Evolutionary conservation across 2,329 filamentous ascomycete genomes (phyloP).

Genomic region (Nothopassalora personata): DNA sequence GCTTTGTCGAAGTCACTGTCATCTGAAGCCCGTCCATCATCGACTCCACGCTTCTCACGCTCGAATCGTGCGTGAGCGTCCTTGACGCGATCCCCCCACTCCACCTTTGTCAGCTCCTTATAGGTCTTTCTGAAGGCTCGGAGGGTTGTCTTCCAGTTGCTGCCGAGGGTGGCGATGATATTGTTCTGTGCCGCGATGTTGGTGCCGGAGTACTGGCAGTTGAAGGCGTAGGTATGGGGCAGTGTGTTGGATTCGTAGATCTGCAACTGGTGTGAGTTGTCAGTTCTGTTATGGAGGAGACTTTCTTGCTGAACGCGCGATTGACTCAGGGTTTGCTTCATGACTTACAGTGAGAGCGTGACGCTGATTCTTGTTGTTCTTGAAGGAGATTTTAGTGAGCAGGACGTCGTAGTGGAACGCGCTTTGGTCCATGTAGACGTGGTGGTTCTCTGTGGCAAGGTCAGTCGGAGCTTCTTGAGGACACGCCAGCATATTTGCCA

Average conservation of each 20-base stretch:
- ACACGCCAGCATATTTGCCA: constrained; percentile 7
- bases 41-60: background rate
- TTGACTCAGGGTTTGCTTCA: background rate
- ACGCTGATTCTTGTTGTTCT: constrained; percentile 51
- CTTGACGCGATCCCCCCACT: constrained; percentile 39
- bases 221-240: constrained; percentile 58
- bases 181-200: constrained; percentile 15
- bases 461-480: background rate
- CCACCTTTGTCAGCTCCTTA: constrained; percentile 35
- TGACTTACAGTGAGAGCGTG: constrained; percentile 46
- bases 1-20: constrained; percentile 8
- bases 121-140: constrained; percentile 37
- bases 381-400: constrained; percentile 50
- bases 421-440: constrained; percentile 58
- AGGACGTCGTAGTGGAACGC: constrained; percentile 61
- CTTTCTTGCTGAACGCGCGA: background rate
- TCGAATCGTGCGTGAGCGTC: constrained; percentile 7
- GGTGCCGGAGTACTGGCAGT: constrained; percentile 33
- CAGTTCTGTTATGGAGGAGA: constrained; percentile 11
- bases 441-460: constrained; percentile 50
- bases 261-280: constrained; percentile 39
- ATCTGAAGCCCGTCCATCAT: background rate
- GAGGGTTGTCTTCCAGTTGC: constrained; percentile 33
- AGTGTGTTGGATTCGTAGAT: constrained; percentile 60
- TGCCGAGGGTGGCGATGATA: constrained; percentile 30